phyloP scores from a whole-genome alignment of 305 asterid species.

The Fraxinus xanthoxyloides region DNA sequence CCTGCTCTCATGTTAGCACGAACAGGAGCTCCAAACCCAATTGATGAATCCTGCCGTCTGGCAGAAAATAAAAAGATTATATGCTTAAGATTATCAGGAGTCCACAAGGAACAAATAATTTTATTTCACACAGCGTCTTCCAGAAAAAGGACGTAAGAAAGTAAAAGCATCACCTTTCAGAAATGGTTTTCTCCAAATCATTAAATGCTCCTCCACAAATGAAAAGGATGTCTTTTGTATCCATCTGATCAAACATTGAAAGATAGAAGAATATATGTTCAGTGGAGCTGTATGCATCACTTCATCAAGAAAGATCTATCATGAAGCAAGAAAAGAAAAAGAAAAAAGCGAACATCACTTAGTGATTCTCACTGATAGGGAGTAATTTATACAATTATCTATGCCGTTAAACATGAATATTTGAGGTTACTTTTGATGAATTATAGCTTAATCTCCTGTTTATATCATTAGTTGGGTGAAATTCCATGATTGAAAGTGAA shows the following conservation, averaged over 20 bases:
- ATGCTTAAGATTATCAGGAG: constrained; percentile 11
- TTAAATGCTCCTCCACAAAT: constrained; percentile 96
- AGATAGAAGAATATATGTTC: constrained; percentile 10
- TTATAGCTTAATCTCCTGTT: neutral
- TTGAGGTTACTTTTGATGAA: neutral
- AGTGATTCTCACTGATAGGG: neutral
- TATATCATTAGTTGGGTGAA: neutral
- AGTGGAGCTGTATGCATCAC: neutral
- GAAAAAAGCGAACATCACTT: neutral
- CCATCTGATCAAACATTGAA: constrained; percentile 54
- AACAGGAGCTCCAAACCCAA: constrained; percentile 92
- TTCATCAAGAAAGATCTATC: constrained; percentile 3
- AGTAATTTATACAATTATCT: neutral
- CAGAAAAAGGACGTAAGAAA: constrained; percentile 15
- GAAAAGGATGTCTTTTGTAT: constrained; percentile 87
- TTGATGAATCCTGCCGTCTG: constrained; percentile 95
- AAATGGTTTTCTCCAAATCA: constrained; percentile 90
- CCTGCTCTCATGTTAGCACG: constrained; percentile 93
- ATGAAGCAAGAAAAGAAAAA: constrained; percentile 11
- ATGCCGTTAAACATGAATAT: neutral
- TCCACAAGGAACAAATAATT: constrained; percentile 10
- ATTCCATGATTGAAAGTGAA: neutral
- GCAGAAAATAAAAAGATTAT: constrained; percentile 22
- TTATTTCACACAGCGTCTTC: constrained; percentile 1
- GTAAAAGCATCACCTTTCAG: constrained; percentile 65